phyloP scores from a whole-genome alignment of 768 basidiomycete species.

The Lentinus tigrinus region DNA sequence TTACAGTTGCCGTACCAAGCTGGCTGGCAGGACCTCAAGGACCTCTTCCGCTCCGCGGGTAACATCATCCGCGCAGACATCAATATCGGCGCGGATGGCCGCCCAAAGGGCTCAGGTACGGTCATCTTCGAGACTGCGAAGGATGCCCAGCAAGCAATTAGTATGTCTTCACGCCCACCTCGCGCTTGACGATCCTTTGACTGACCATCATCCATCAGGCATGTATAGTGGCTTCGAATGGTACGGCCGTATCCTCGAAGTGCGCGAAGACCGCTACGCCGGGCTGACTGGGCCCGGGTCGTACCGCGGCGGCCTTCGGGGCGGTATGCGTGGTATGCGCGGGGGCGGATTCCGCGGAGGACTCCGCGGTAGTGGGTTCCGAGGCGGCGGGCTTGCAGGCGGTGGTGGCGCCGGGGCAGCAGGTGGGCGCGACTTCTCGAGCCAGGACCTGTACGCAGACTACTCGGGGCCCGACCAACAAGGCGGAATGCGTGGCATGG shows the following conservation, averaged over 20 bases:
- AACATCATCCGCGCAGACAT: conserved; percentile 96
- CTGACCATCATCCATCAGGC: conserved; percentile 39
- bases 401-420: conserved; percentile 39
- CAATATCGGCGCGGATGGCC: conserved; percentile 88
- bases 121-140: conserved; percentile 92
- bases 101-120: conserved; percentile 95
- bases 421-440: conserved; percentile 71
- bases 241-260: conserved; percentile 94
- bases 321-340: conserved; percentile 50
- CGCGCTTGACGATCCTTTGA: neutral
- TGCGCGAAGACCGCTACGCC: conserved; percentile 93
- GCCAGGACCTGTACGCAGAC: conserved; percentile 88
- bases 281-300: conserved; percentile 70
- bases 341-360: conserved; percentile 47
- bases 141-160: conserved; percentile 90
- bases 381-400: conserved; percentile 63
- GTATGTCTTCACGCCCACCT: conserved; percentile 44
- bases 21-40: conserved; percentile 99
- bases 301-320: conserved; percentile 54
- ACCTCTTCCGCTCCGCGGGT: conserved; percentile 93
- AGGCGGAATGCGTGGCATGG: conserved; percentile 33
- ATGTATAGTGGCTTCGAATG: conserved; percentile 99
- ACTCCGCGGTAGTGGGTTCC: conserved; percentile 40
- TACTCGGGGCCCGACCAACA: conserved; percentile 86
- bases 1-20: conserved; percentile 88